Evolutionary conservation across 495 filamentous ascomycete species (phyloP).

Genomic region (Talaromyces proteolyticus): DNA sequence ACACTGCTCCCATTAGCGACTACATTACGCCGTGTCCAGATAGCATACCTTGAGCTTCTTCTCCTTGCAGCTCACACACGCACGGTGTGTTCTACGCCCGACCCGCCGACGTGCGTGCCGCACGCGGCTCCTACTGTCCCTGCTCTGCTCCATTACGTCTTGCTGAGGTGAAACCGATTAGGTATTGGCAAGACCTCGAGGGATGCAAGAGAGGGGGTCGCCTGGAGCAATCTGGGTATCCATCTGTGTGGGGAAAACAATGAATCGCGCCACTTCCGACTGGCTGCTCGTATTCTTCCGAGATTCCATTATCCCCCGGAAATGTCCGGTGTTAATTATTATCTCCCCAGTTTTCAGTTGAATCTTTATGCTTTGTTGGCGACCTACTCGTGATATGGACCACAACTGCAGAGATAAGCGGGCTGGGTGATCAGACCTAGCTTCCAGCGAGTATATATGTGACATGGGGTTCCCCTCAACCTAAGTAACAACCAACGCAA

Average conservation of each 20-base stretch:
- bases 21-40: not conserved
- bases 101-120: not conserved
- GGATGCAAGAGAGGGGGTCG: not conserved
- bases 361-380: not conserved
- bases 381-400: not conserved
- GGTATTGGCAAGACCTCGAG: not conserved
- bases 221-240: not conserved
- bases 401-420: not conserved
- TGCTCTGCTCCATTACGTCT: not conserved
- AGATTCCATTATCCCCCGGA: not conserved
- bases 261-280: not conserved
- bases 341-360: not conserved
- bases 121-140: not conserved
- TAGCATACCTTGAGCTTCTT: constrained; percentile 1
- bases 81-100: not conserved
- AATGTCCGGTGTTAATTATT: not conserved
- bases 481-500: not conserved
- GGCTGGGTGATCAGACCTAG: not conserved
- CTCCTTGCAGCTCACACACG: not conserved
- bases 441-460: not conserved
- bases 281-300: not conserved
- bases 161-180: not conserved
- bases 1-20: not conserved
- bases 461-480: not conserved
- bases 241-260: not conserved